Conservation (phyloP, 805 yeast species). For the Ogataea naganishii region DNA sequence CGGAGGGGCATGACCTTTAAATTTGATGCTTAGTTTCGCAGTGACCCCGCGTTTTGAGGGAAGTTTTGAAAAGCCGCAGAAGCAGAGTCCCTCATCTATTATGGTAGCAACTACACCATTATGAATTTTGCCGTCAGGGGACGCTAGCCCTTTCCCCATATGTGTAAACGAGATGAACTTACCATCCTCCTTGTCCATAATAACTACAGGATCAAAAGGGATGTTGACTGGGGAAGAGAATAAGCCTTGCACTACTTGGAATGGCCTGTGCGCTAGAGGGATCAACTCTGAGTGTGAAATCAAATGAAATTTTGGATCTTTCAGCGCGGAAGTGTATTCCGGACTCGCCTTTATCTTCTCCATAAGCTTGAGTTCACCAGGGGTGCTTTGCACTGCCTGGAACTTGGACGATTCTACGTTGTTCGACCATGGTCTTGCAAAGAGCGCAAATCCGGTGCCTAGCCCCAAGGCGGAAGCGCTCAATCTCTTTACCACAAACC, state of each 20-base stretch:
- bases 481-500: too few relatives aligned
- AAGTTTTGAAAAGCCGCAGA: conserved; percentile 73
- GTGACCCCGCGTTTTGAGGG: conserved; percentile 88
- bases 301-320: conserved; percentile 16
- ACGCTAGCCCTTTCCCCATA: conserved; percentile 56
- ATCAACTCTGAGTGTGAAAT: conserved; percentile 33
- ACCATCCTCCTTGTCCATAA: conserved; percentile 39
- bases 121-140: conserved; percentile 68
- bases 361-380: too few relatives aligned
- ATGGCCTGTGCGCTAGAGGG: conserved; percentile 49
- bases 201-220: conserved; percentile 70
- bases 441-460: conserved; percentile 20
- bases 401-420: conserved; percentile 6
- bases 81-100: conserved; percentile 77
- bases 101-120: conserved; percentile 75
- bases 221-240: conserved; percentile 59
- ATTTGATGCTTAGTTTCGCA: conserved; percentile 62
- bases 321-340: conserved; percentile 16
- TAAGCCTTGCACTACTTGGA: conserved; percentile 67
- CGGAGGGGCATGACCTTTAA: conserved; percentile 51
- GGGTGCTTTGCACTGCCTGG: conserved; percentile 14
- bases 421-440: conserved; percentile 23
- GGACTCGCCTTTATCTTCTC: conserved; percentile 17
- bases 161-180: conserved; percentile 61
- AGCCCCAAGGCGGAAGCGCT: conserved; percentile 13